Evolutionary conservation across 2,329 filamentous ascomycete genomes (phyloP), one percentile per base, ranked within the genome.

Genomic region (Kalmusia sp.): DNA sequence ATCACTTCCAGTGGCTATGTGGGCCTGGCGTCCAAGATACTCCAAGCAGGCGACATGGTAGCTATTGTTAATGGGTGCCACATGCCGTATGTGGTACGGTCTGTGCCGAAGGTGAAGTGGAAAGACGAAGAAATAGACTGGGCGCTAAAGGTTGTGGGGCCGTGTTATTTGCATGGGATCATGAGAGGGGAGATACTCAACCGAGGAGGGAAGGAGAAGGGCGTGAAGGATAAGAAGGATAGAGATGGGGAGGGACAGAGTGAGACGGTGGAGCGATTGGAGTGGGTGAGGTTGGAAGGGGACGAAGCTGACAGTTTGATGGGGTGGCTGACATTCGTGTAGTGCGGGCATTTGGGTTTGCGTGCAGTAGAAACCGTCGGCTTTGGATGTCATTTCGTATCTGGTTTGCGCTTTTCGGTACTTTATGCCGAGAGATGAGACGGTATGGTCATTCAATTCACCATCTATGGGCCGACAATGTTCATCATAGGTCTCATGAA

Each of bases 131-230:
- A 1, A 3, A 1, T 45, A 0, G 35, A 38, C 6, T 5, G 9
- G 2, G 48, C 48, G 24, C 1, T 43, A 15, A 22, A 37, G 31
- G 17, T 51, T 15, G 25, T 51, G 9, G 48, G 48, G 31, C 48
- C 48, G 15, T 51, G 48, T 22, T 51, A 51, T 44, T 1, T 51
- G 21, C 48, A 51, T 22, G 48, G 48, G 1, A 31, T 51, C 6
- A 51, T 51, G 48, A 28, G 24, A n/a, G 48, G 35, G 35, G 48
- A 45, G 31, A 24, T 38, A 6, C 45, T 44, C 22, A 17, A 31
- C n/a, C 2, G 31, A 12, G 27, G 30, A 28, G 41, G 17, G 5
- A 17, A 22, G 17, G 41, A n/a, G 27, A 6, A 3, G 27, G 21
- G 27, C 11, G 19, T 3, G 19, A 30, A 19, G n/a, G n/a, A n/a